Evolutionary conservation across 345 rosid species (phyloP).

Genomic region (Citrus cavaleriei): DNA sequence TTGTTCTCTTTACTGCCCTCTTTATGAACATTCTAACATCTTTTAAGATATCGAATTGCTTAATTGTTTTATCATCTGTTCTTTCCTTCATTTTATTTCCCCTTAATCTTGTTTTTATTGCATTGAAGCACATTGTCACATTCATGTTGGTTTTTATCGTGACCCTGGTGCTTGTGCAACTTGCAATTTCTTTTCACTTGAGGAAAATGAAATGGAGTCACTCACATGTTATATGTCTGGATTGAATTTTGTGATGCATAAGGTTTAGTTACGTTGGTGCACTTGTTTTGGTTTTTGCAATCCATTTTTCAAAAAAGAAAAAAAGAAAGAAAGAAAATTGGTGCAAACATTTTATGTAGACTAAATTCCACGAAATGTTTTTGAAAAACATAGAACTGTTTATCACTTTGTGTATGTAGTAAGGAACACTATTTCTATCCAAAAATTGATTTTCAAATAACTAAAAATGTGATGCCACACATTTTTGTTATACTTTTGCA

Average conservation of each 20-base stretch:
- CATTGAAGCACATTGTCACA: slow-evolving; percentile 4
- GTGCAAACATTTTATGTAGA: no score
- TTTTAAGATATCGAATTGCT: slow-evolving; percentile 5
- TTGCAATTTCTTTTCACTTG: background rate
- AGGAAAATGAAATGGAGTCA: background rate
- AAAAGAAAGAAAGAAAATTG: no score
- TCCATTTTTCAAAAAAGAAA: background rate
- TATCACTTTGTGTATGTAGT: background rate
- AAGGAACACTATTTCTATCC: background rate
- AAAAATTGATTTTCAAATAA: background rate
- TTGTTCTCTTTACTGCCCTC: background rate
- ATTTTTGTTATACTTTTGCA: background rate
- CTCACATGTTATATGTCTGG: background rate
- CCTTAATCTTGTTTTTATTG: background rate
- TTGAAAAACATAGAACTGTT: background rate
- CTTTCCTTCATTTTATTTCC: background rate
- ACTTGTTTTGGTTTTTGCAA: background rate
- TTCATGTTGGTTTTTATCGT: background rate
- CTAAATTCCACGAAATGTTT: background rate
- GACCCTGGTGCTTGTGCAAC: background rate
- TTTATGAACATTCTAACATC: background rate
- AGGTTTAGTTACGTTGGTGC: background rate
- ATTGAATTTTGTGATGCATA: background rate
- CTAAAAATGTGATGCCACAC: background rate
- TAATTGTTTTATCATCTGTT: background rate